Base-by-base conservation (phyloP, 306 rosid species). In the Cucurbita moschata region DNA sequence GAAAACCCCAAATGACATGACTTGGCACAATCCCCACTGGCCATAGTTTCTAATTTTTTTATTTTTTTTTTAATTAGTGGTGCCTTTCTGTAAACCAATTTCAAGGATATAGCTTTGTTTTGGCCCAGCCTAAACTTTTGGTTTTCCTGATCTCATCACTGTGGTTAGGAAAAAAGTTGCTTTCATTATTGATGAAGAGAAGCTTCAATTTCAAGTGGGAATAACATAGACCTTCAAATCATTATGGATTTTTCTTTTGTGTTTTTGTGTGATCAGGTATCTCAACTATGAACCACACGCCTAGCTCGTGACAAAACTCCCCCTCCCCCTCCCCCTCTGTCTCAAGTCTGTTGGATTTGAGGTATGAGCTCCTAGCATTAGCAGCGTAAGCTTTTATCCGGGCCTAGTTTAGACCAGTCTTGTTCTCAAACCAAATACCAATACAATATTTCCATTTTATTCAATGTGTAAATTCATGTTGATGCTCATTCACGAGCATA, bases 21-120 rank as follows among this genome's bases (percentile, higher is more conserved):
- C 73, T 68, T 68, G 73, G 73, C 73, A 6, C n/a, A 68, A 47
- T 65, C 55, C 73, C 73, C 42, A 68, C 73, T 23, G 43, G 71
- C 57, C 73, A 12, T 49, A 23, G 38, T 37, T 10, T n/a, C 3
- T 53, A 8, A 7, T 30, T 62, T 38, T 19, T 1, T 40, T 64
- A 7, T 18, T 53, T 19, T 19, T 30, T 38, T 62, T 19, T 1
- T 49, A 12, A 49, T 64, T 10, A 64, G 30, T 64, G 23, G 69
- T 63, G 47, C 14, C 69, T 63, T 64, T 64, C 30, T 64, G 51
- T 39, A 49, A 9, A 43, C 53, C 71, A 65, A 65, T 65, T 65
- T 42, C 38, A 43, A 42, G 43, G 71, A 65, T 42, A 19, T 42
- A 65, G 71, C 71, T 42, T 42, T 42, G 2, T 65, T 43, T 43